These are phyloP conservation scores for Chlamydomonas sp. DNA, from an alignment of 139 green algal genomes.

Conservation along the genomic window DNA sequence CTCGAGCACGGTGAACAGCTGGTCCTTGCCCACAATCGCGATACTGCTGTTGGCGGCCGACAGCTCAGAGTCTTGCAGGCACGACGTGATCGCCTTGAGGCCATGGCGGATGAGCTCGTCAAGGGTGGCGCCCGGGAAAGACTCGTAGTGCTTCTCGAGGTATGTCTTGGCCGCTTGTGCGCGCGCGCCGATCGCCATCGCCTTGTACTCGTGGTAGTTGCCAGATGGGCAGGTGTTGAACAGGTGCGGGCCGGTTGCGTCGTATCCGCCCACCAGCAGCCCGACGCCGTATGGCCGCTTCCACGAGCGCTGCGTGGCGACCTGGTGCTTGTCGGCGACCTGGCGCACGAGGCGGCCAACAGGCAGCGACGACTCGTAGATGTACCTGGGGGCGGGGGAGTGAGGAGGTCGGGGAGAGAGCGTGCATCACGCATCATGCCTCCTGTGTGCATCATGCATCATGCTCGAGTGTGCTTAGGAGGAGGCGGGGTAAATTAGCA, in stretches of 20 bases:
- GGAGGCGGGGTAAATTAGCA: too few relatives aligned
- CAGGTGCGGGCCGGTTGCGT: conserved; percentile 71
- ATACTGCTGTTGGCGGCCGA: conserved; percentile 73
- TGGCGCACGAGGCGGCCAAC: conserved; percentile 78
- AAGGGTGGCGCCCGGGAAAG: conserved; percentile 53
- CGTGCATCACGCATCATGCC: too few relatives aligned
- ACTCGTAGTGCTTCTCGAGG: conserved; percentile 88
- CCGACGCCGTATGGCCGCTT: conserved; percentile 92
- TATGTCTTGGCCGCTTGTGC: conserved; percentile 96
- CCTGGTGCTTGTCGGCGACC: conserved; percentile 87
- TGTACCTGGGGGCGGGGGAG: conserved; percentile 54
- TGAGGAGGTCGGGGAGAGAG: not conserved
- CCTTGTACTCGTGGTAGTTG: conserved; percentile 97
- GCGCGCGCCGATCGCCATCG: conserved; percentile 87
- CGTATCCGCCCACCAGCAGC: conserved; percentile 80
- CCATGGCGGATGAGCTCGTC: conserved; percentile 84
- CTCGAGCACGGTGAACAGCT: conserved; percentile 78
- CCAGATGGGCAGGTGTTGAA: conserved; percentile 91
- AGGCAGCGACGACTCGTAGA: conserved; percentile 87
- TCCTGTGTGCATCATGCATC: too few relatives aligned
- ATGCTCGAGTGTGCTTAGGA: too few relatives aligned
- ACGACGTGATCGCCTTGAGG: conserved; percentile 49
- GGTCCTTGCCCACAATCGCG: conserved; percentile 69
- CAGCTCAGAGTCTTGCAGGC: conserved; percentile 72
- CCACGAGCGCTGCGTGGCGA: conserved; percentile 62